A percentile compares a stretch with the other conserved stretches of the same genome.
These are phyloP conservation scores for Irpex lacteus DNA, from an alignment of 1,284 basidiomycete genomes.

Conservation along the genomic window DNA sequence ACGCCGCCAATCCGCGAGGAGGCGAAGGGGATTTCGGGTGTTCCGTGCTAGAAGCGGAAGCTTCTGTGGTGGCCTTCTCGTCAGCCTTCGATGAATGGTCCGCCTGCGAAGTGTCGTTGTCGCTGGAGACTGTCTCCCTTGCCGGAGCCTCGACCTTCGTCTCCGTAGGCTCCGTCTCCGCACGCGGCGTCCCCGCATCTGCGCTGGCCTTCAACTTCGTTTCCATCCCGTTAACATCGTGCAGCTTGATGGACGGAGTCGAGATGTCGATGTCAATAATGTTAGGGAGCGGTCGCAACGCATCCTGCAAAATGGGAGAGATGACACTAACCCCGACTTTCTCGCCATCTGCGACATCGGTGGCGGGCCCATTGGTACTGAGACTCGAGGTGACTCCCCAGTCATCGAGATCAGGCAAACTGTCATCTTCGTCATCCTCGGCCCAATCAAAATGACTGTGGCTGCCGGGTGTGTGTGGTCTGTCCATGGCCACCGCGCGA, in stretches of 20 bases:
- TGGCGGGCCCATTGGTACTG: conserved; percentile 17
- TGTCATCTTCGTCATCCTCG: conserved; percentile 72
- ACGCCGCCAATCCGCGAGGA: conserved; percentile 32
- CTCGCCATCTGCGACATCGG: conserved; percentile 15
- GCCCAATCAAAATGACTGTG: conserved; percentile 85
- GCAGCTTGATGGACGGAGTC: conserved; percentile 12
- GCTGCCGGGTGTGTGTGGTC: conserved; percentile 71
- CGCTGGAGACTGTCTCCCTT: not conserved
- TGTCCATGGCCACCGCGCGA: conserved; percentile 66
- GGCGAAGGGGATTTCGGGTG: conserved; percentile 20
- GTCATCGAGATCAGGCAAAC: conserved; percentile 76
- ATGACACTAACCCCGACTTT: conserved; percentile 38
- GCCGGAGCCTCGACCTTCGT: not conserved
- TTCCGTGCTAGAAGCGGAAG: not conserved
- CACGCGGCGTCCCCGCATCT: conserved; percentile 9
- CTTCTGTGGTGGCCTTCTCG: not conserved
- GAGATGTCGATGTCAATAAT: conserved; percentile 18
- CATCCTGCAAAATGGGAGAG: conserved; percentile 67
- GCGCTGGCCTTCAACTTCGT: not conserved
- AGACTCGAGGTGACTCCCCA: conserved; percentile 63
- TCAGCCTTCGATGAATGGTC: not conserved
- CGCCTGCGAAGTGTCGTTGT: not conserved
- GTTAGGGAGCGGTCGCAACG: conserved; percentile 63
- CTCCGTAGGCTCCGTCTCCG: not conserved
- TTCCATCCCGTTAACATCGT: conserved; percentile 7